Evolutionary conservation across 257 asterid species (phyloP), one percentile per base, ranked within the genome.

Genomic region (Catharanthus roseus): DNA sequence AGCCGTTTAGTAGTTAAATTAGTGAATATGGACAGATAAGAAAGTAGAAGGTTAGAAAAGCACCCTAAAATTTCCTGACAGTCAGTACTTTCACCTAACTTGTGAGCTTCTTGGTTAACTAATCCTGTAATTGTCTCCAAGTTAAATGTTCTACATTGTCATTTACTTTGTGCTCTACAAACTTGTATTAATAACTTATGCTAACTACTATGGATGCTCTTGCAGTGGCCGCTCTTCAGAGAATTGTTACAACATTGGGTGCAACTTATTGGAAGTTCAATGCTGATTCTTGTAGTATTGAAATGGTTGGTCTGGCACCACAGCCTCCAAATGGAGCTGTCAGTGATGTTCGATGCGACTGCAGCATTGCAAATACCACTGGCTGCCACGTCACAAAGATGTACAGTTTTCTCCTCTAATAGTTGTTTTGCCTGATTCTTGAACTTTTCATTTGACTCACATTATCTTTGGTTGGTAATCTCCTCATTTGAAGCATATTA

Each of bases 201-300:
- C 26, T 7, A 24, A 18, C 45, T 36, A 1, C 36, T 38, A 6
- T 16, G 42, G n/a, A 51, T 51, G 71, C 68, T 47, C 45, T 78
- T 67, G 19, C 72, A 93, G 98, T 85, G 79, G 87, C 85, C 72
- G 88, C 78, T 70, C 89, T 93, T 70, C 86, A 84, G 81, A 85
- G 85, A 80, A 75, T 89, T 51, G 93, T 87, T 47, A 72, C 77
- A 28, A 86, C 86, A 72, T 78, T 93, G 95, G 98, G 98, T n/a
- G 93, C 92, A 56, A 78, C 80, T 69, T 51, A 63, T 72, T 89
- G 91, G 96, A 79, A 62, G 73, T 91, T 93, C 74, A 53, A 89
- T 75, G 86, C 87, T 13, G 85, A 81, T 58, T 72, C 66, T 71
- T 93, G 98, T 73, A 80, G 73, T 38, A 28, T 90, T 23, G 93